Evolutionary conservation across 2,329 filamentous ascomycete genomes (phyloP), one percentile per base, ranked within the genome.

Genomic region (Fonsecaea erecta): DNA sequence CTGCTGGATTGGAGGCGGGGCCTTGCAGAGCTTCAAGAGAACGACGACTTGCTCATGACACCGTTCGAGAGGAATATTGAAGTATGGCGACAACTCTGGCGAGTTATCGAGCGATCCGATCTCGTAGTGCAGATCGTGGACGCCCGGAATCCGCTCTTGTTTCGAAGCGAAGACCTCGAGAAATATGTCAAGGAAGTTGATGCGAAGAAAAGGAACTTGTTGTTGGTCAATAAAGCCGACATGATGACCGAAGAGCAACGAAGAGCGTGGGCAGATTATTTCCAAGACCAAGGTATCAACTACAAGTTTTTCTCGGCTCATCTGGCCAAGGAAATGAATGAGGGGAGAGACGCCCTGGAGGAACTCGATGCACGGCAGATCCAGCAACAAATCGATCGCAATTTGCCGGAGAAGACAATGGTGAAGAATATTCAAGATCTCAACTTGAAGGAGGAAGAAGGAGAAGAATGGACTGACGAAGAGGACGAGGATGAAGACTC

Each of bases 41-140:
- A 91, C 74, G 89, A 97, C 64, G 95, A 99, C 76, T 80, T 99
- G 62, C 85, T 99, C 61, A 93, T 99, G 92, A 99, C 95, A 0
- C 95, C 95, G 0, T 99, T 99, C 74, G 95, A 99, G 83, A 87
- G 95, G 65, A 99, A 99, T 76, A 75, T 99, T 67, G 96, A 99
- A 75, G 95, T 99, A 30, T 99, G 95, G 95, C 88, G 95, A 75
- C 95, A 99, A 78, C 76, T 99, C 72, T 99, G 95, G 95, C 88
- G 95, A 80, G 95, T 99, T 64, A 97, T 99, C 73, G 95, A 99
- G 82, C 85, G 95, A 67, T 97, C 93, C 16, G 95, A 99, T 77
- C 81, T 99, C 46, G 87, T 99, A 2, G 95, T 99, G 37, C 95
- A 99, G 82, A 99, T 99, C 81, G 95, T 99, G 60, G 95, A 99